Evolutionary conservation across 352 stramenopile species (phyloP), one percentile per base, ranked within the genome.

Genomic region (Phytophthora cajani): DNA sequence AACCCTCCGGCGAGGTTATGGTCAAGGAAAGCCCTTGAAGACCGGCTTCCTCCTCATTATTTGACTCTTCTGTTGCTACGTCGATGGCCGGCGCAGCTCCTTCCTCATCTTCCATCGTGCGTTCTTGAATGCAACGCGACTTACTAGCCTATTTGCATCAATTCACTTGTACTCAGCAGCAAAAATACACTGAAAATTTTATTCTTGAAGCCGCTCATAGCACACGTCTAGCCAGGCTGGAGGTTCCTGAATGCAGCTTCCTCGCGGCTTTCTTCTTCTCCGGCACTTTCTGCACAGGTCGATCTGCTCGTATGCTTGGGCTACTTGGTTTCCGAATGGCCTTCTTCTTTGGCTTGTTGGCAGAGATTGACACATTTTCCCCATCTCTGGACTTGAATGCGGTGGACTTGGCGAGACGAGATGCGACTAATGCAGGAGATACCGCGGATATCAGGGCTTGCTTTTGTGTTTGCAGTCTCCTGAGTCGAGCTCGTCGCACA

Each of bases 391-490:
- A 1, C 64, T 74, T 71, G 5, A 57, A 32, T 6, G 50, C 27
- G 5, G 49, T 16, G 14, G 19, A 16, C 27, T 62, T 44, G 10
- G 10, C 12, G 12, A 56, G 32, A 38, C 30, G 58, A 3, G 40
- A 54, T 12, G 47, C 16, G 30, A 63, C 54, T 14, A 76, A 30
- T 16, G 53, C 62, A 10, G 71, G 62, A 8, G 67, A 73, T 23
- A 75, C 53, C 9, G 67, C 49, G 12, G 51, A 40, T 46, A 67
- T 42, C 50, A 67, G 33, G 3, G 66, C 56, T 67, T 72, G 49
- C 19, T 76, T 75, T 42, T 73, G 67, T 11, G 47, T 44, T 54
- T 73, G 58, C 5, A 79, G 21, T 11, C 67, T 47, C 9, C 62
- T 51, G 30, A 78, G 52, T 36, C 71, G 58, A 11, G 71, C 67